A percentile compares a stretch with the other conserved stretches of the same genome.
Conservation (phyloP, 371 early-diverging fungal genomes). For the Capillidium heterosporum region DNA sequence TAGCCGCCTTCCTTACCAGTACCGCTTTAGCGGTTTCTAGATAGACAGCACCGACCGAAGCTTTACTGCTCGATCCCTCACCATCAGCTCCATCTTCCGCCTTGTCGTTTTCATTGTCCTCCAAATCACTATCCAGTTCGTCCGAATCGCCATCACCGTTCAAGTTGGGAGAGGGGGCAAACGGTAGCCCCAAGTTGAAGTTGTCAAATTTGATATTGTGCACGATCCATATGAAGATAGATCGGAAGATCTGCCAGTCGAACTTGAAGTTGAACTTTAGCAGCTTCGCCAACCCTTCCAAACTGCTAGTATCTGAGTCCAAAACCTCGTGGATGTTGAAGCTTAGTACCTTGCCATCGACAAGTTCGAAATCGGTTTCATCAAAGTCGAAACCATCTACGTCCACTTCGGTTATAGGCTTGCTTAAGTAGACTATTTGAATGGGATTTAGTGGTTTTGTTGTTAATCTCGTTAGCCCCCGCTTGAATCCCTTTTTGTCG, state of each 20-base stretch:
- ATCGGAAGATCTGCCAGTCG: not conserved
- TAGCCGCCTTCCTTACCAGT: not conserved
- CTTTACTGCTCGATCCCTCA: not conserved
- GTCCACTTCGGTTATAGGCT: not conserved
- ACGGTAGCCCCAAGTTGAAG: too few relatives aligned
- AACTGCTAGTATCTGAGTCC: too few relatives aligned
- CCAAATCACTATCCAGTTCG: not conserved
- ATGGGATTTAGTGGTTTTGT: not conserved
- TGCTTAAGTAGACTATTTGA: not conserved
- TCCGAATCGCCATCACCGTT: not conserved
- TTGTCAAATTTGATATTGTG: conserved; percentile 1
- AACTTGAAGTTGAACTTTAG: not conserved
- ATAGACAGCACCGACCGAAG: not conserved
- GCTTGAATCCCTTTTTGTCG: too few relatives aligned
- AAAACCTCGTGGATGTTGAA: not conserved
- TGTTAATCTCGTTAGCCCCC: too few relatives aligned
- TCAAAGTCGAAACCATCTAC: conserved; percentile 5
- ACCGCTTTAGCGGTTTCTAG: conserved; percentile 3
- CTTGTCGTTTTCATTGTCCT: not conserved
- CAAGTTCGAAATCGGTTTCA: not conserved
- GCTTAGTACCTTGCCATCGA: not conserved
- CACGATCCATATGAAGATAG: conserved; percentile 2
- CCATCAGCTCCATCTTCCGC: not conserved
- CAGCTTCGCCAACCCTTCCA: too few relatives aligned
- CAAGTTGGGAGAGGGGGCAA: not conserved